Conservation (phyloP, 257 asterid species). For the Scutellaria galericulata region DNA sequence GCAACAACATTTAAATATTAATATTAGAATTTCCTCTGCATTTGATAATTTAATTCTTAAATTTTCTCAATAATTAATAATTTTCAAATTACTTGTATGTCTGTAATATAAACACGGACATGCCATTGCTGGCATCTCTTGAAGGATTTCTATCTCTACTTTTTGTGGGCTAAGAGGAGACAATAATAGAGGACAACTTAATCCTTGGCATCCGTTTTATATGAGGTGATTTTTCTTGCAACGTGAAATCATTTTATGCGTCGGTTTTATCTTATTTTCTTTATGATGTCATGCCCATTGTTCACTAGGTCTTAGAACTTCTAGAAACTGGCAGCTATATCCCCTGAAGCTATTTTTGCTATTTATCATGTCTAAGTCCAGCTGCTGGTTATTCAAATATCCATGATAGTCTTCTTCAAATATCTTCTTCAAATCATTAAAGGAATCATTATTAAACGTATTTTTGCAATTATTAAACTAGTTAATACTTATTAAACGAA, state of each 20-base stretch:
- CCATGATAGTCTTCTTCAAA: slow-evolving; percentile 66
- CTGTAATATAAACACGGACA: slow-evolving; percentile 15
- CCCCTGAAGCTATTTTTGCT: slow-evolving; percentile 69
- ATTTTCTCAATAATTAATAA: neutral
- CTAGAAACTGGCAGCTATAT: slow-evolving; percentile 64
- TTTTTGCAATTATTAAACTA: too few relatives aligned
- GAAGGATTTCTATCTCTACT: slow-evolving; percentile 79
- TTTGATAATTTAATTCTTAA: too few relatives aligned
- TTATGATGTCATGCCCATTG: slow-evolving; percentile 50
- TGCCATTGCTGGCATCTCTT: slow-evolving; percentile 32
- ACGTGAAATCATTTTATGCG: slow-evolving; percentile 26
- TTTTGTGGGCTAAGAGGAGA: slow-evolving; percentile 96
- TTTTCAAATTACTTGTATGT: slow-evolving; percentile 6
- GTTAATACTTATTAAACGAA: too few relatives aligned
- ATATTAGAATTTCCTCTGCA: neutral
- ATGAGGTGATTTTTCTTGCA: slow-evolving; percentile 65
- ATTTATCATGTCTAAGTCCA: slow-evolving; percentile 83
- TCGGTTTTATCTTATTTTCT: slow-evolving; percentile 29
- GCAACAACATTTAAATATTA: slow-evolving; percentile 28
- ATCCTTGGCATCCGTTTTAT: too few relatives aligned
- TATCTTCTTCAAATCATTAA: too few relatives aligned
- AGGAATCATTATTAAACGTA: too few relatives aligned
- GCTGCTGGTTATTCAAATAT: slow-evolving; percentile 87
- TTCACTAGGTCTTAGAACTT: slow-evolving; percentile 72
- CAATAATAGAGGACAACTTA: too few relatives aligned